A percentile compares a stretch with the other conserved stretches of the same genome.
Conservation (phyloP, 2,329 filamentous ascomycete species). For the Talaromyces sp. region DNA sequence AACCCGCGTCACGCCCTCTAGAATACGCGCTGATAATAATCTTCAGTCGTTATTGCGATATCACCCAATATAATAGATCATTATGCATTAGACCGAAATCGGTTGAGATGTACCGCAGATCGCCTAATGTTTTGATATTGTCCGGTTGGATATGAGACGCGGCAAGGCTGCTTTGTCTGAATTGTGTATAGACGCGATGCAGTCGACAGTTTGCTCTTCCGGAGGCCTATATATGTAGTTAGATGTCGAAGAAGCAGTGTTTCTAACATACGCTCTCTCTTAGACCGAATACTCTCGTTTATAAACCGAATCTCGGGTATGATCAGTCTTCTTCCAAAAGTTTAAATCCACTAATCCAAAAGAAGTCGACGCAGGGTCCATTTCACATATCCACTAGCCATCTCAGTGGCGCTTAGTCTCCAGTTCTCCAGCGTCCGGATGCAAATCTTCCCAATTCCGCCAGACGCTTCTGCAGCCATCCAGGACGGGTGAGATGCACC, state of each 20-base stretch:
- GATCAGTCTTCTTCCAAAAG: background rate
- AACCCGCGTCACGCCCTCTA: background rate
- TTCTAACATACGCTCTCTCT: background rate
- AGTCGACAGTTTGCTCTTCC: background rate
- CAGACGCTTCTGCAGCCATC: background rate
- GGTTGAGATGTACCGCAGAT: constrained; percentile 2
- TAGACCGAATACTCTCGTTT: background rate
- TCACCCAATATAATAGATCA: background rate
- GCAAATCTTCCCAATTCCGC: background rate
- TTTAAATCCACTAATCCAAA: background rate
- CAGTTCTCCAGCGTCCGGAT: background rate
- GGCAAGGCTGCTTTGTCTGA: background rate
- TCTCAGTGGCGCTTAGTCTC: background rate
- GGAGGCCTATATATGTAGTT: background rate
- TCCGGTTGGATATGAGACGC: background rate
- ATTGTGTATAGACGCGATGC: background rate
- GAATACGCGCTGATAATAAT: background rate
- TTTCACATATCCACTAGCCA: background rate
- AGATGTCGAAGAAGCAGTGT: background rate
- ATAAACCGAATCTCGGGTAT: background rate
- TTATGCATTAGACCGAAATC: background rate
- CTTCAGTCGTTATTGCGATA: background rate
- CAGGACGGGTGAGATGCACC: background rate
- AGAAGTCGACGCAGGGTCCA: background rate
- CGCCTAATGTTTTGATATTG: constrained; percentile 3